These are phyloP conservation scores for Arctium minus DNA, from an alignment of 129 eudicot genomes.

Conservation along the genomic window DNA sequence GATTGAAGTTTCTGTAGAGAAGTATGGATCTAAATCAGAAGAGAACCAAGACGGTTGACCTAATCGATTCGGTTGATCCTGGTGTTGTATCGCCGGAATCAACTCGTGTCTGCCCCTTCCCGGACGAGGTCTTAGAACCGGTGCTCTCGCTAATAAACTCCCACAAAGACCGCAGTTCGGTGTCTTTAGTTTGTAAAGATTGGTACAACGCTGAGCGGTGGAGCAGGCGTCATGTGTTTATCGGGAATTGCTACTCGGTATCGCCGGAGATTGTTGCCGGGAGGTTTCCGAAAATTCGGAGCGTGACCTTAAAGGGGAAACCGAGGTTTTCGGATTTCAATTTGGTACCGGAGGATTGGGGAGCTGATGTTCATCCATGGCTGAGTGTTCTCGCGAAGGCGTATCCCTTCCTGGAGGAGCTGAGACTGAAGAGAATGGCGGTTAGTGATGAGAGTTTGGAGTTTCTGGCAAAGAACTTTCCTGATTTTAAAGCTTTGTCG, in stretches of 20 bases:
- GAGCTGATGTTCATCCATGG: conserved; percentile 65
- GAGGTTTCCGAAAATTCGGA: conserved; percentile 51
- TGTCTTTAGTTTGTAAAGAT: too few relatives aligned
- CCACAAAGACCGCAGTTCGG: too few relatives aligned
- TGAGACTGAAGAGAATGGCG: conserved; percentile 63
- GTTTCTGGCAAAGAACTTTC: conserved; percentile 55
- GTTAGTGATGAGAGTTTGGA: conserved; percentile 66
- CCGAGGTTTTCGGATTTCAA: conserved; percentile 73
- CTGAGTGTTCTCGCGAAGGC: conserved; percentile 41
- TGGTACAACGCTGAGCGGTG: too few relatives aligned
- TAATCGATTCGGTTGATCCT: too few relatives aligned
- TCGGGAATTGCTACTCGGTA: conserved; percentile 72
- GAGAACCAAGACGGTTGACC: too few relatives aligned
- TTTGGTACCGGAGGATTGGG: conserved; percentile 66
- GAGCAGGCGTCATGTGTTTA: not conserved
- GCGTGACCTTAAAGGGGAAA: conserved; percentile 59
- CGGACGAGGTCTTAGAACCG: too few relatives aligned
- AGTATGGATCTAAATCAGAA: too few relatives aligned
- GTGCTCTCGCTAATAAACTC: too few relatives aligned
- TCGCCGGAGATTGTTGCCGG: conserved; percentile 57
- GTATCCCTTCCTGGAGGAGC: conserved; percentile 69
- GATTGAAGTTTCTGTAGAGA: too few relatives aligned
- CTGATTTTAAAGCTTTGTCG: conserved; percentile 48
- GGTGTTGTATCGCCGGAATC: too few relatives aligned
- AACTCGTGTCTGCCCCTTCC: too few relatives aligned